Evolutionary conservation across 2,329 filamentous ascomycete genomes (phyloP).

Genomic region (Coleophoma eucalyptorum): DNA sequence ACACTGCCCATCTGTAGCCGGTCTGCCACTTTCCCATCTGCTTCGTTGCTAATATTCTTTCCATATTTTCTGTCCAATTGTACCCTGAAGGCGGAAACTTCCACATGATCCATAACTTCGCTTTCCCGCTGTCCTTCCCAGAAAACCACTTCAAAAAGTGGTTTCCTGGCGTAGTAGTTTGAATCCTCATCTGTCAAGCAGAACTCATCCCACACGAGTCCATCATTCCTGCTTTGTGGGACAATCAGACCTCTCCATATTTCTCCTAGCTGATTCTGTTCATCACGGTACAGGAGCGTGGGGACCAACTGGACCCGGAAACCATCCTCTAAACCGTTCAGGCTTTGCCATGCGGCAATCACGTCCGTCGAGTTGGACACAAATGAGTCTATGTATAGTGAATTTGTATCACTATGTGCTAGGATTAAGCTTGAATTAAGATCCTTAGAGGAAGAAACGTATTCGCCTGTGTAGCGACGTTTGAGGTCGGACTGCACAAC

Average conservation of each 20-base stretch:
- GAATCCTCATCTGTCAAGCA: slow-evolving; percentile 1
- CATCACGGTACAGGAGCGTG: slow-evolving; percentile 1
- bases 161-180: not conserved
- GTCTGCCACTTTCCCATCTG: too few species aligned
- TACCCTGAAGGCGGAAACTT: not conserved
- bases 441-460: not conserved
- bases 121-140: not conserved
- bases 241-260: slow-evolving; percentile 2
- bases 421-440: slow-evolving; percentile 3
- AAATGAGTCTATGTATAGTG: slow-evolving; percentile 3
- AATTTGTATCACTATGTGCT: not conserved
- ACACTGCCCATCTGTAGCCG: too few species aligned
- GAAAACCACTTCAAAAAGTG: not conserved
- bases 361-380: slow-evolving; percentile 1
- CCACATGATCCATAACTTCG: not conserved
- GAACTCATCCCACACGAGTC: not conserved
- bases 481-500: not conserved
- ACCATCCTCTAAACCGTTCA: not conserved
- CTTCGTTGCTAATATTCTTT: too few species aligned
- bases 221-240: not conserved
- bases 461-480: not conserved
- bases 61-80: not conserved
- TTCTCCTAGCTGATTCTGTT: not conserved
- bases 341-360: too few species aligned
- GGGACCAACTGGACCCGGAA: slow-evolving; percentile 3